These are phyloP conservation scores for Hirschfeldia incana DNA, from an alignment of 345 rosid genomes.

Conservation along the genomic window DNA sequence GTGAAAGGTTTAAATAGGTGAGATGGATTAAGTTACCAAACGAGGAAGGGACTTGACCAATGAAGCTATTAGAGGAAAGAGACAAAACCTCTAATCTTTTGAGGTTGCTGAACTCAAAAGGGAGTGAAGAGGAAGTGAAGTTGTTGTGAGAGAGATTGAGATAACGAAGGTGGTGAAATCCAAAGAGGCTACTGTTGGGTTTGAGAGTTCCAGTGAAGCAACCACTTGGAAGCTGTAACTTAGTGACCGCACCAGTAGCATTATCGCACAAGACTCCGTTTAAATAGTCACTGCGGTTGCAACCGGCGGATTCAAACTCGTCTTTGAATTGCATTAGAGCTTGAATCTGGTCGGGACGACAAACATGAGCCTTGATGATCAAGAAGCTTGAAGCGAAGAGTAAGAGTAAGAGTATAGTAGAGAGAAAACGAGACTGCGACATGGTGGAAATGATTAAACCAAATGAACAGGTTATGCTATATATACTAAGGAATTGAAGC, in stretches of 20 bases:
- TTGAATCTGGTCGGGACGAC: neutral
- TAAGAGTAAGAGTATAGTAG: neutral
- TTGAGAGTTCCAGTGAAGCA: neutral
- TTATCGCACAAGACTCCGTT: neutral
- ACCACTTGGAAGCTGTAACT: neutral
- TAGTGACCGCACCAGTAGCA: neutral
- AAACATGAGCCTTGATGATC: no score
- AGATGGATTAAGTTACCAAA: neutral
- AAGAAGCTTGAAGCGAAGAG: neutral
- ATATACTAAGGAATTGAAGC: no score
- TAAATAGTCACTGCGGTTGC: neutral
- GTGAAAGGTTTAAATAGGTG: neutral
- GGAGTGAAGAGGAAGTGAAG: neutral
- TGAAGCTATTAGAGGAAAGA: neutral
- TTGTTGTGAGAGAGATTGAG: neutral
- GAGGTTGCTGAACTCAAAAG: neutral
- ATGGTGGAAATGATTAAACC: neutral
- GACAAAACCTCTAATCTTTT: neutral
- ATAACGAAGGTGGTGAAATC: neutral
- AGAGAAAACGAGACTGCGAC: neutral
- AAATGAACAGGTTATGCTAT: no score
- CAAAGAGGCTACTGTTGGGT: neutral
- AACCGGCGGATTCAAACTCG: neutral
- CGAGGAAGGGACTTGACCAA: conserved; percentile 1
- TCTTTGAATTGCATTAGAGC: neutral